These are phyloP conservation scores for Cladorrhinum sp. DNA, from an alignment of 2,329 filamentous ascomycete genomes.

Conservation along the genomic window DNA sequence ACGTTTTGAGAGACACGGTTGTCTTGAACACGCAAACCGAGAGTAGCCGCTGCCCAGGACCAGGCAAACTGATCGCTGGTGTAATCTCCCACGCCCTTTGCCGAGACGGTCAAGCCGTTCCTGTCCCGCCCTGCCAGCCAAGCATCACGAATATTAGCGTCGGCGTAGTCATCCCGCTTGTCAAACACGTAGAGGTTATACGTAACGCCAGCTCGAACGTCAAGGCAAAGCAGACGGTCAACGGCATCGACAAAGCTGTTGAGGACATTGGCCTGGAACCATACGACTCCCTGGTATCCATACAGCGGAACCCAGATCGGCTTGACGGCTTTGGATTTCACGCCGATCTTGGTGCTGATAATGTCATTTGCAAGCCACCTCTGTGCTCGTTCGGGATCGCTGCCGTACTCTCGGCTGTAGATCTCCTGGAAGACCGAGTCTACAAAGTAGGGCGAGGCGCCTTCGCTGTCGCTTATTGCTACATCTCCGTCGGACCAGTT, in stretches of 20 bases:
- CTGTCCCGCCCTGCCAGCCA: neutral
- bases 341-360: neutral
- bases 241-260: conserved; percentile 28
- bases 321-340: neutral
- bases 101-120: conserved; percentile 11
- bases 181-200: conserved; percentile 25
- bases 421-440: neutral
- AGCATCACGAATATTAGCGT: neutral
- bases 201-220: conserved; percentile 19
- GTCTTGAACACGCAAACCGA: neutral
- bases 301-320: conserved; percentile 21
- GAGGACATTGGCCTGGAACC: conserved; percentile 19
- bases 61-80: conserved; percentile 14
- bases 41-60: conserved; percentile 10
- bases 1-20: neutral
- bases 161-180: conserved; percentile 12
- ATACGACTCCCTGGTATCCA: conserved; percentile 27
- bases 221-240: conserved; percentile 26
- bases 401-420: neutral
- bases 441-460: neutral
- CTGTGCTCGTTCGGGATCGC: neutral
- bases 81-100: conserved; percentile 20
- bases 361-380: neutral
- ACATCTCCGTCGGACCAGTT: neutral
- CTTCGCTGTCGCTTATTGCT: neutral